Evolutionary conservation across 2,329 filamentous ascomycete species (phyloP).

Genomic region (Didymella lethalis): DNA sequence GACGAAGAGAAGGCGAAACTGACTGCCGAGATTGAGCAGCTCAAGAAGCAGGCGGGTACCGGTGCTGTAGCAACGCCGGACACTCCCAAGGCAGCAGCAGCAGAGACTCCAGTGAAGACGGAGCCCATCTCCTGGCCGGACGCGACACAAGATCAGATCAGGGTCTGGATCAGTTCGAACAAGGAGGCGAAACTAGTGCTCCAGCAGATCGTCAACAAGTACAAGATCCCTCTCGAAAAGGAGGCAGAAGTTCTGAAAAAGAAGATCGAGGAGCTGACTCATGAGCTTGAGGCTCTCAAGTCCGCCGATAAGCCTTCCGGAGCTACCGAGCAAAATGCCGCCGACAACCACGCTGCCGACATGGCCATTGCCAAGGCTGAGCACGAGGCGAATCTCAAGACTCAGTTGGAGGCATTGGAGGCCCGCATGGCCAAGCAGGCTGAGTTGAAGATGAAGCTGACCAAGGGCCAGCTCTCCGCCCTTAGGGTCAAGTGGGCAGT

Average conservation of each 20-base stretch:
- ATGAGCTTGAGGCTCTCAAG: constrained; percentile 12
- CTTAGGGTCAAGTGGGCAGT: constrained; percentile 77
- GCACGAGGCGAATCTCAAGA: constrained; percentile 50
- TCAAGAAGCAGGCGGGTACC: constrained; percentile 30
- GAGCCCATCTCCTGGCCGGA: constrained; percentile 16
- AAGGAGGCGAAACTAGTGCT: constrained; percentile 18
- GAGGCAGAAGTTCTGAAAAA: constrained; percentile 22
- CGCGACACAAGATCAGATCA: constrained; percentile 15
- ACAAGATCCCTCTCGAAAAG: constrained; percentile 21
- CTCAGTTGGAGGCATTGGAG: constrained; percentile 46
- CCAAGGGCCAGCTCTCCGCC: constrained; percentile 68
- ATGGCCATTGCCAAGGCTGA: constrained; percentile 39
- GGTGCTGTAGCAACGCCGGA: constrained; percentile 3
- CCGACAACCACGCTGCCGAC: constrained; percentile 30
- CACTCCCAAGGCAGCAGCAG: constrained; percentile 10
- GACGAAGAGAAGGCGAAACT: constrained; percentile 53
- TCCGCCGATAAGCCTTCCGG: constrained; percentile 9
- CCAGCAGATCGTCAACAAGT: constrained; percentile 15
- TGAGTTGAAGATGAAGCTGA: constrained; percentile 74
- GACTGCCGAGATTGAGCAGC: constrained; percentile 52
- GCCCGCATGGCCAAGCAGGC: constrained; percentile 66
- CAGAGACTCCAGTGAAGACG: constrained; percentile 20
- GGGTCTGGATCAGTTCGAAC: constrained; percentile 19
- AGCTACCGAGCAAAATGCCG: constrained; percentile 7
- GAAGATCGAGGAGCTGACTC: constrained; percentile 17